Base-by-base conservation (phyloP, 2,329 filamentous ascomycete genomes). In the Claviceps purpurea region DNA sequence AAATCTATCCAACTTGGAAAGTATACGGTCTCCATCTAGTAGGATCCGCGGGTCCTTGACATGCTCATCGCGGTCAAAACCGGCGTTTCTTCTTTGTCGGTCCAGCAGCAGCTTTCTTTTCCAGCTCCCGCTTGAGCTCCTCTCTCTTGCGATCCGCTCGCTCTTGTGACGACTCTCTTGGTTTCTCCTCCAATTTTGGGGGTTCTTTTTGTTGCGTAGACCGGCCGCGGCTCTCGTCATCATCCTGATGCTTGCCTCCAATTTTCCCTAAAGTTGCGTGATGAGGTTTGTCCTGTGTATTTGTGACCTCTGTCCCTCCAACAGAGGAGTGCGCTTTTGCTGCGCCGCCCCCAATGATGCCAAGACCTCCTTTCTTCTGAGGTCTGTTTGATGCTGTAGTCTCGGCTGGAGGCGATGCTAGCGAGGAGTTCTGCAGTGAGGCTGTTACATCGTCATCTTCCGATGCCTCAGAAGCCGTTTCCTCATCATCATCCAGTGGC, bases 1-100 rank as follows among this genome's bases (percentile, higher is more conserved):
- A 30, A 18, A 16, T 14, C 1, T 6, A 39, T 22, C 6, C 30
- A 34, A 34, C 30, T 30, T 13, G 24, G 22, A 43, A 30, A 26
- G 14, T 1, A 44, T 30, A 45, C 24, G 18, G n/a, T 45, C 14
- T 24, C 24, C 18, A 11, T 26, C 13, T 24, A 30, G 10, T 24
- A 37, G 8, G 20, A 30, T 34, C 2, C 13, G 38, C 26, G 8
- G 18, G 20, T 22, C 41, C 20, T 14, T n/a, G 16, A 38, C 20
- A 5, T 37, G 20, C 10, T 38, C 39, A 6, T 8, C n/a, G 20
- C 13, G 10, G 3, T 24, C 61, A 81, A 55, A 80, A 80, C 49
- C 70, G 75, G 44, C 77, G 68, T 64, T 78, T 80, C 67, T 81
- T 81, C 62, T 73, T 77, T 6, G 66, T 68, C 4, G 77, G 77